These are phyloP conservation scores for Vaccinium vitisidaea DNA, from an alignment of 148 eudicot genomes.

Conservation along the genomic window DNA sequence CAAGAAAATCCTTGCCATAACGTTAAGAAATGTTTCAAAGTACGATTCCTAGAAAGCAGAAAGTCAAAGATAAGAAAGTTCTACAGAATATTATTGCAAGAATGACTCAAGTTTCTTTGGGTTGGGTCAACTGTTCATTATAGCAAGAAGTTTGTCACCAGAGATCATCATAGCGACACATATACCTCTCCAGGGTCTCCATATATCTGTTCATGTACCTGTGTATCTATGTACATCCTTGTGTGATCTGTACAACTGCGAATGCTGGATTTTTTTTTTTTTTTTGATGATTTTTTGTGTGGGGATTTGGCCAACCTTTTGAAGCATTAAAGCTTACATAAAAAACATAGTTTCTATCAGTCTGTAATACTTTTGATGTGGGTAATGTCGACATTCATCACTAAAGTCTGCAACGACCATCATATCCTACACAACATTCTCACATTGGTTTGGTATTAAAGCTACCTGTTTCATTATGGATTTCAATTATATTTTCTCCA, in stretches of 20 bases:
- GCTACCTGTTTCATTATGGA: not conserved
- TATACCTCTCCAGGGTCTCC: not conserved
- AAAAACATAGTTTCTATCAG: not conserved
- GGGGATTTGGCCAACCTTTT: conserved; percentile 2
- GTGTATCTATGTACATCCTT: not conserved
- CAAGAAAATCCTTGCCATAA: not conserved
- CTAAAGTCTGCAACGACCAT: not conserved
- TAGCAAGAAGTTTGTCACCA: not conserved
- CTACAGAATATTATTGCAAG: not conserved
- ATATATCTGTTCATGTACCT: not conserved
- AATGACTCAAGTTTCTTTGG: not conserved
- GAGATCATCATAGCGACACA: not conserved
- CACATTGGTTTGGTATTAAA: not conserved
- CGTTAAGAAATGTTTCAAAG: not conserved
- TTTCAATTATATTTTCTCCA: not conserved
- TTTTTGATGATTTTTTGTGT: not conserved
- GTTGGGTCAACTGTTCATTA: not conserved
- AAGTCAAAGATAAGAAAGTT: not conserved
- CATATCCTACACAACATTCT: not conserved
- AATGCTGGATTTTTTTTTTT: not conserved
- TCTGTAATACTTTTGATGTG: not conserved
- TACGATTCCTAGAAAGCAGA: not conserved
- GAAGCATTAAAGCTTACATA: not conserved
- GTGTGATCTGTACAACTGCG: not conserved
- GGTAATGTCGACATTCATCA: not conserved